phyloP scores from a whole-genome alignment of 1,284 basidiomycete species.

The Entoloma clypeatum region DNA sequence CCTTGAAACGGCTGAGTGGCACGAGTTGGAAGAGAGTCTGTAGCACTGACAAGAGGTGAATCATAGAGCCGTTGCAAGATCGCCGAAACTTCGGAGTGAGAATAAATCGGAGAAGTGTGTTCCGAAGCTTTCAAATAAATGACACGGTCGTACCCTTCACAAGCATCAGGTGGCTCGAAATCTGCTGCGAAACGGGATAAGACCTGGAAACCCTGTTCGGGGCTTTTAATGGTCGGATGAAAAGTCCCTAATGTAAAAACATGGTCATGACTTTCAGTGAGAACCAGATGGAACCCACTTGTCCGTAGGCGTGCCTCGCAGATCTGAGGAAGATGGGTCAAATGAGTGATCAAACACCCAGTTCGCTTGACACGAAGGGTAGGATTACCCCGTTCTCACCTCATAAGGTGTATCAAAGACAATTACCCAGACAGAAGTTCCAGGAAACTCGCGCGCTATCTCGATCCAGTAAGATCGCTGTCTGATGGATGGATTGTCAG shows the following conservation, averaged over 20 bases:
- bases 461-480: slow-evolving; percentile 68
- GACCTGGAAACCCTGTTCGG: slow-evolving; percentile 51
- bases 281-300: slow-evolving; percentile 35
- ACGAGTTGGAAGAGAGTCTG: slow-evolving; percentile 11
- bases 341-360: too few relatives aligned
- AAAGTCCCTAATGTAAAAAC: slow-evolving; percentile 43
- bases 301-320: slow-evolving; percentile 48
- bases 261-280: slow-evolving; percentile 14
- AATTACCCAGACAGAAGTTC: slow-evolving; percentile 60
- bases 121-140: slow-evolving; percentile 50
- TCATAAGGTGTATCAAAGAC: slow-evolving; percentile 70
- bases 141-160: slow-evolving; percentile 62
- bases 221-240: slow-evolving; percentile 66
- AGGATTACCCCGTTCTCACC: slow-evolving; percentile 39
- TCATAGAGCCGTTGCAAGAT: slow-evolving; percentile 49
- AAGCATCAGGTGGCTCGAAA: slow-evolving; percentile 47
- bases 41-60: slow-evolving; percentile 29
- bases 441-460: slow-evolving; percentile 61
- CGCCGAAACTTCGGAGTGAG: slow-evolving; percentile 44
- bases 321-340: slow-evolving; percentile 41
- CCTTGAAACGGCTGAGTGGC: slow-evolving; percentile 21
- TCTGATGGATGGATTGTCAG: slow-evolving; percentile 31
- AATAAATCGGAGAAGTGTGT: slow-evolving; percentile 45
- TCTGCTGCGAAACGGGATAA: slow-evolving; percentile 58
- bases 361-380: slow-evolving; percentile 16